Base-by-base conservation (phyloP, 2,329 filamentous ascomycete species). In the Trichoderma brevicompactum region DNA sequence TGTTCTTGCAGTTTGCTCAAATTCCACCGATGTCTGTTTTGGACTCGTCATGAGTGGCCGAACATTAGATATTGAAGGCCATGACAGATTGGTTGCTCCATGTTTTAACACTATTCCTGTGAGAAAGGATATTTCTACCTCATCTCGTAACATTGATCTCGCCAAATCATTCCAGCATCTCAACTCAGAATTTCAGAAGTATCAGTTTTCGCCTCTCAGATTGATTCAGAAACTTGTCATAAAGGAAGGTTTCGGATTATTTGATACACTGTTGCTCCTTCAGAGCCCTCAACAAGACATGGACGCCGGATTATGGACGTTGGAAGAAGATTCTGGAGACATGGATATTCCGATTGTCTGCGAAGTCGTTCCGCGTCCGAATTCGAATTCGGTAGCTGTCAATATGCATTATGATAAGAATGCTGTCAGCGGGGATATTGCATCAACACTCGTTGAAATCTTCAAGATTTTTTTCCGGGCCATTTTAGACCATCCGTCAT, bases 101-200 rank as follows among this genome's bases (percentile, higher is more conserved):
- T 96, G 92, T 74, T 97, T 97, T 81, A 97, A 97, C 73, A 96
- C 94, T 0, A 78, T 97, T 12, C 92, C 94, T 0, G 73, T 93
- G 1, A 85, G 92, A 32, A 78, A 87, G 15, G 77, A 86, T 38
- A 67, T 91, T 9, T 77, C 81, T 1, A 73, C 73, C 2, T 74
- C 74, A 2, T 79, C 75, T 0, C 83, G 81, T 15, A 87, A 88
- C 65, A 70, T 81, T 0, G 83, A 88, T 5, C 73, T 93, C 10
- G 77, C 90, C 32, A 85, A 83, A 65, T 74, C 78, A 2, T 81
- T 92, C 2, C 89, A 93, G 59, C 76, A 77, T 0, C 74, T 86
- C 32, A 93, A 91, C 71, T 78, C 85, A 0, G 81, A 88, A 0
- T 77, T 88, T 2, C 71, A 94, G 17, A 80, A 83, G 0, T 89